Evolutionary conservation across 2,329 filamentous ascomycete genomes (phyloP).

Genomic region (Neurospora sp.): DNA sequence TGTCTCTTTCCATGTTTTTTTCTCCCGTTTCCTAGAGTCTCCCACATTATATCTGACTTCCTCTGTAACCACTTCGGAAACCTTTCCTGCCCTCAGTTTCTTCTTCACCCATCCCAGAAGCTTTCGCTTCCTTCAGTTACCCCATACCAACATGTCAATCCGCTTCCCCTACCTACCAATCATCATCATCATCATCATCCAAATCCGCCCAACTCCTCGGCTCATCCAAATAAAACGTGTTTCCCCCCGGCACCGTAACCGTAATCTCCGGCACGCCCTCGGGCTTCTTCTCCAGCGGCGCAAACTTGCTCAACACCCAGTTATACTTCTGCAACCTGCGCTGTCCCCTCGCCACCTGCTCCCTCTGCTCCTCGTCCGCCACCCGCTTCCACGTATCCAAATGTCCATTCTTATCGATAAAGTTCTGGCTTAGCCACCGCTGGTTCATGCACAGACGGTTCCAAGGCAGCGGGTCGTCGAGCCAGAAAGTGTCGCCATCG

Average conservation of each 20-base stretch:
- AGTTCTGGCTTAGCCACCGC: background rate
- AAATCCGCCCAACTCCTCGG: background rate
- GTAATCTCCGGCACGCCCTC: background rate
- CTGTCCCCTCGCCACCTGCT: constrained; percentile 1
- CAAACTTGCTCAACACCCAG: background rate
- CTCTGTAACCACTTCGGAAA: background rate
- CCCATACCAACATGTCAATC: no score
- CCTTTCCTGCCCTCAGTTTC: no score
- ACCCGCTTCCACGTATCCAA: background rate
- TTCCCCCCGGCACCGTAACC: background rate
- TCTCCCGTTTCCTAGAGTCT: background rate
- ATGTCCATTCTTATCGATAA: background rate
- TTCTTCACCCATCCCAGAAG: no score
- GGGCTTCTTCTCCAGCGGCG: background rate
- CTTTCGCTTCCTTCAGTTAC: no score
- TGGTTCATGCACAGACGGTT: background rate
- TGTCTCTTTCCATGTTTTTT: background rate
- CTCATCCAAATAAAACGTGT: background rate
- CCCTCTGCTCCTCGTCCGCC: background rate
- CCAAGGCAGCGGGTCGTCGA: background rate
- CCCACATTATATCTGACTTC: background rate
- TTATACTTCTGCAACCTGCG: background rate
- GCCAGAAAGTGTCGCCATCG: background rate
- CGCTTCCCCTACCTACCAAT: background rate
- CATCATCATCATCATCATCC: background rate